Percentiles rank a stretch among this genome's conserved stretches.
phyloP scores from a whole-genome alignment of 495 filamentous ascomycete species.

The Astrothelium macrocarpum region DNA sequence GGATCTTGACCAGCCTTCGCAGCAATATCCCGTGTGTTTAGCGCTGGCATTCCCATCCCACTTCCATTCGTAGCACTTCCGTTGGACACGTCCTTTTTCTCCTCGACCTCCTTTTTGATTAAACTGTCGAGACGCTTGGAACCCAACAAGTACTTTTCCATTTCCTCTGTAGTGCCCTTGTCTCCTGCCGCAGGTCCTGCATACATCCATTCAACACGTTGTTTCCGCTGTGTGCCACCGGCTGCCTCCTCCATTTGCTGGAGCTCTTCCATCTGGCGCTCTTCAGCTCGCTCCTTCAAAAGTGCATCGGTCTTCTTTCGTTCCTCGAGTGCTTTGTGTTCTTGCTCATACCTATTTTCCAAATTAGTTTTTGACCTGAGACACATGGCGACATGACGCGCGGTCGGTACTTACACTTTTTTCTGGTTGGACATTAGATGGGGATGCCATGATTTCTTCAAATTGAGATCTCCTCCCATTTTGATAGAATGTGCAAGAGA shows the following conservation, averaged over 20 bases:
- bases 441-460: constrained; percentile 98
- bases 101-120: constrained; percentile 71
- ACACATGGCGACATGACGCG: no score
- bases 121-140: constrained; percentile 79
- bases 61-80: constrained; percentile 49
- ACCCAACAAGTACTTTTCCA: constrained; percentile 86
- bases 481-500: constrained; percentile 19
- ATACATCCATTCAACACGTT: constrained; percentile 98
- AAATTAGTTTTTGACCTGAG: no score
- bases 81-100: constrained; percentile 47
- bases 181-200: constrained; percentile 64
- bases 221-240: constrained; percentile 62
- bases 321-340: constrained; percentile 90
- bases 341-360: no score
- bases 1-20: constrained; percentile 83
- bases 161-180: constrained; percentile 77
- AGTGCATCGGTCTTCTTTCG: constrained; percentile 82
- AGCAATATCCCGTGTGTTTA: constrained; percentile 64
- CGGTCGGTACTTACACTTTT: constrained; percentile 75
- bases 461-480: constrained; percentile 83
- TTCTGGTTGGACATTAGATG: constrained; percentile 71
- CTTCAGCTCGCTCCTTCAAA: constrained; percentile 86
- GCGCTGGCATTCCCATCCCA: constrained; percentile 47
- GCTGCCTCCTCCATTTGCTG: constrained; percentile 82
- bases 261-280: constrained; percentile 84